These are phyloP conservation scores for Trametes sp. DNA, from an alignment of 1,284 basidiomycete species.

Conservation along the genomic window DNA sequence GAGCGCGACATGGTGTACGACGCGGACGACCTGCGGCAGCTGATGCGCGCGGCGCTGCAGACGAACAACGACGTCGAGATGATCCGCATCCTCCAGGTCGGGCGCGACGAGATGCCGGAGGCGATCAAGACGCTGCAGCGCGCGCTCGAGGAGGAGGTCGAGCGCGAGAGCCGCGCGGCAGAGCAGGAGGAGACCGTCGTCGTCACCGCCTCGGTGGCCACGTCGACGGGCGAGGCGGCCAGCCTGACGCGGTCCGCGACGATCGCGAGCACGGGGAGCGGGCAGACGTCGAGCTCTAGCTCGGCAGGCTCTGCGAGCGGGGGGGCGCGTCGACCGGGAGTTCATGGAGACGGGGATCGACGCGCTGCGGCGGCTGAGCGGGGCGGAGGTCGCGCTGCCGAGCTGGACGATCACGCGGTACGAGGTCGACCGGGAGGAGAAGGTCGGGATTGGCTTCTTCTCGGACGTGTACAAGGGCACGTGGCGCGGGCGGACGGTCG, in stretches of 20 bases:
- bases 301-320: constrained; percentile 20
- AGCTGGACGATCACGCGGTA: constrained; percentile 79
- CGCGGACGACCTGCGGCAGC: constrained; percentile 59
- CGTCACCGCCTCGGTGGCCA: constrained; percentile 9
- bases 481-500: constrained; percentile 67
- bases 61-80: constrained; percentile 70
- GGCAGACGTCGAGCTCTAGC: constrained; percentile 29
- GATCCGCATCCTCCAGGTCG: constrained; percentile 67
- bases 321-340: constrained; percentile 55
- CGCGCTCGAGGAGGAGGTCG: constrained; percentile 62
- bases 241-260: constrained; percentile 33
- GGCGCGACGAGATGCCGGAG: constrained; percentile 76
- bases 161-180: constrained; percentile 39
- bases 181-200: constrained; percentile 24
- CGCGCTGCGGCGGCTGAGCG: constrained; percentile 53
- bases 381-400: constrained; percentile 52
- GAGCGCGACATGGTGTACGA: constrained; percentile 61
- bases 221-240: not conserved
- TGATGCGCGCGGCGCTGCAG: constrained; percentile 65
- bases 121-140: constrained; percentile 81
- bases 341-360: constrained; percentile 59
- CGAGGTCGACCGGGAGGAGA: constrained; percentile 67
- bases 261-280: constrained; percentile 27
- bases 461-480: constrained; percentile 73
- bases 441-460: constrained; percentile 74